Evolutionary conservation across 495 filamentous ascomycete genomes (phyloP).

Genomic region (Aspergillus kassunensis): DNA sequence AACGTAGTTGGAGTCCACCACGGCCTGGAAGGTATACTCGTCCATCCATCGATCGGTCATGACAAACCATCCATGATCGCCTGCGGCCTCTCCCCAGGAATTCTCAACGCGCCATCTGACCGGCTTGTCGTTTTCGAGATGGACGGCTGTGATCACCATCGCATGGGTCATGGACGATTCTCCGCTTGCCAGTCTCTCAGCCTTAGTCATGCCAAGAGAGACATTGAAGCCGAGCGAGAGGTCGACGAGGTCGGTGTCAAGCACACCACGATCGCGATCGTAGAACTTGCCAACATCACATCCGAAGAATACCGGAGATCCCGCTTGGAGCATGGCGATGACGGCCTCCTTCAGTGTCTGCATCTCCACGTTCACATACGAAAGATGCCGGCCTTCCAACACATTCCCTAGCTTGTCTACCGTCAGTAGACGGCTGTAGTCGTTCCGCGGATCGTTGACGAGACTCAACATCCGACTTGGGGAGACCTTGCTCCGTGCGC

Average conservation of each 20-base stretch:
- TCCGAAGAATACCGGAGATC: constrained; percentile 82
- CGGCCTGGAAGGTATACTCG: constrained; percentile 81
- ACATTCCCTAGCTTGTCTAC: constrained; percentile 78
- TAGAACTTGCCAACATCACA: constrained; percentile 81
- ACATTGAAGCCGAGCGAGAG: constrained; percentile 78
- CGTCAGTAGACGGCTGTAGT: constrained; percentile 63
- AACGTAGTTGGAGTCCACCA: constrained; percentile 73
- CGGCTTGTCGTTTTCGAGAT: constrained; percentile 60
- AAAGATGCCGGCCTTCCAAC: constrained; percentile 62
- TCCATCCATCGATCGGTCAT: constrained; percentile 88
- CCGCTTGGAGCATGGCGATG: constrained; percentile 69
- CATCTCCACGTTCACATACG: constrained; percentile 81
- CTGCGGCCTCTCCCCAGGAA: constrained; percentile 64
- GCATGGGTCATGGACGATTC: constrained; percentile 84
- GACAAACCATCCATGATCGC: constrained; percentile 76
- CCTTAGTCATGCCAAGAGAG: constrained; percentile 66
- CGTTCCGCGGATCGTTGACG: constrained; percentile 78
- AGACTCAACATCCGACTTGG: constrained; percentile 60
- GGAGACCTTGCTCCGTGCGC: constrained; percentile 34
- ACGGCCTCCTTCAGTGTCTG: constrained; percentile 63
- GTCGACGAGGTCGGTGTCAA: constrained; percentile 70
- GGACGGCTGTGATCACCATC: constrained; percentile 84
- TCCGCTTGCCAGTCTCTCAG: constrained; percentile 61
- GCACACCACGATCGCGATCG: constrained; percentile 60
- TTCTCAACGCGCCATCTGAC: constrained; percentile 85